Percentiles rank a stretch among this genome's conserved stretches.
phyloP scores from a whole-genome alignment of 2,329 filamentous ascomycete species.

The Apiospora malaysiana region DNA sequence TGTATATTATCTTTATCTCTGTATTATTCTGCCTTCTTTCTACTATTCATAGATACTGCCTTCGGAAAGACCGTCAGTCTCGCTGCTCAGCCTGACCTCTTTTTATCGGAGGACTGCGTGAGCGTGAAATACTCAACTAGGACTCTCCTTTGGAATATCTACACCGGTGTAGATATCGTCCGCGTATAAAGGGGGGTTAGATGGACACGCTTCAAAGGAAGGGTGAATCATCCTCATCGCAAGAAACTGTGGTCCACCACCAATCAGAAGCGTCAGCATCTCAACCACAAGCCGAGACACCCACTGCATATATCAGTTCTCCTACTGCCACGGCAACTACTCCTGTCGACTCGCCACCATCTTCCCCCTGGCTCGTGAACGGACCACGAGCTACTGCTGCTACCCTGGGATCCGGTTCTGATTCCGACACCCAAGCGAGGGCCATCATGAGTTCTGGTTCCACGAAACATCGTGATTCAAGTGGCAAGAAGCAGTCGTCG shows the following conservation, averaged over 20 bases:
- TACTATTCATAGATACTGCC: not conserved
- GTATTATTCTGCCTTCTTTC: not conserved
- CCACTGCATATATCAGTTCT: not conserved
- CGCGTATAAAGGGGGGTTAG: slow-evolving; percentile 1
- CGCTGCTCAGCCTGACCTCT: not conserved
- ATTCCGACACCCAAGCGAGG: slow-evolving; percentile 29
- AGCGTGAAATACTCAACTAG: not conserved
- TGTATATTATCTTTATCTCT: not conserved
- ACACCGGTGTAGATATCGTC: not conserved
- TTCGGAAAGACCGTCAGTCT: not conserved
- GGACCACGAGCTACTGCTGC: not conserved
- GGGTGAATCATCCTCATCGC: slow-evolving; percentile 22
- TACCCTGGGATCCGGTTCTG: slow-evolving; percentile 26
- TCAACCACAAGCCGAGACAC: slow-evolving; percentile 3
- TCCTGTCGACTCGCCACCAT: slow-evolving; percentile 27
- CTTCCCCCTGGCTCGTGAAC: slow-evolving; percentile 25
- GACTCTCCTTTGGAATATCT: not conserved
- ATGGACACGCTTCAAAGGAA: slow-evolving; percentile 20
- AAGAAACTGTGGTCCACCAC: slow-evolving; percentile 23
- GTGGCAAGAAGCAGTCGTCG: slow-evolving; percentile 41
- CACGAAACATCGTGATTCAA: slow-evolving; percentile 44
- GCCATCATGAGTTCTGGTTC: slow-evolving; percentile 33
- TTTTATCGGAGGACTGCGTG: not conserved
- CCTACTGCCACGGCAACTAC: slow-evolving; percentile 26
- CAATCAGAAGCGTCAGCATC: not conserved